Evolutionary conservation across 257 asterid species (phyloP).

Genomic region (Solanum okadae): DNA sequence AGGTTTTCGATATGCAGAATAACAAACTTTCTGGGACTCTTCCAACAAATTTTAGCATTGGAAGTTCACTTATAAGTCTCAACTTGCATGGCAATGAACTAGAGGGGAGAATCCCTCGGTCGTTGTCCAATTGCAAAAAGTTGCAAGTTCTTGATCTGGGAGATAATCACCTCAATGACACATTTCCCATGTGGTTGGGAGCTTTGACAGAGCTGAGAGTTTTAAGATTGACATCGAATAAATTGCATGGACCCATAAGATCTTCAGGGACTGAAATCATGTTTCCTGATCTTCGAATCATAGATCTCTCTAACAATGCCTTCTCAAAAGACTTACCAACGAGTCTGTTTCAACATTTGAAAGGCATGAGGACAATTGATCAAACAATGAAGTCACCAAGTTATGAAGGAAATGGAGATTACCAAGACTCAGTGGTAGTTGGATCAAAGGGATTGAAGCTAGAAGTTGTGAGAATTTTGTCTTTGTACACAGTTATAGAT

Average conservation of each 20-base stretch:
- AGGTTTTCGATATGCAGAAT: background rate
- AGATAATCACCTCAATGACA: background rate
- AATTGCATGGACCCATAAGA: background rate
- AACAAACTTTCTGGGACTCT: background rate
- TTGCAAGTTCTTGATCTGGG: background rate
- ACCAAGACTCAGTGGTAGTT: background rate
- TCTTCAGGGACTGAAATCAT: background rate
- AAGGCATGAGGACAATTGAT: too few relatives aligned
- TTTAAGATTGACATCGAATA: background rate
- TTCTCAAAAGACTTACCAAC: background rate
- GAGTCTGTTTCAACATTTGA: too few relatives aligned
- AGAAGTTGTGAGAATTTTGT: background rate
- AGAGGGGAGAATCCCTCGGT: background rate
- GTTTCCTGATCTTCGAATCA: background rate
- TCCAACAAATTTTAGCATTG: background rate
- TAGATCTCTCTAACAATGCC: background rate
- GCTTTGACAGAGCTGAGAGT: background rate
- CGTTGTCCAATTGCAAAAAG: background rate
- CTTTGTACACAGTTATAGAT: background rate
- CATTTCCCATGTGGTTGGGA: background rate
- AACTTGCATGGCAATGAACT: background rate
- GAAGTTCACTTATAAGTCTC: background rate
- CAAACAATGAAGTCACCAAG: too few relatives aligned
- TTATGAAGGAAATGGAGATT: too few relatives aligned
- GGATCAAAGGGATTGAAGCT: background rate